A percentile compares a stretch with the other conserved stretches of the same genome.
Evolutionary conservation across 2,329 filamentous ascomycete species (phyloP).

Genomic region (Colletotrichum chrysophilum): DNA sequence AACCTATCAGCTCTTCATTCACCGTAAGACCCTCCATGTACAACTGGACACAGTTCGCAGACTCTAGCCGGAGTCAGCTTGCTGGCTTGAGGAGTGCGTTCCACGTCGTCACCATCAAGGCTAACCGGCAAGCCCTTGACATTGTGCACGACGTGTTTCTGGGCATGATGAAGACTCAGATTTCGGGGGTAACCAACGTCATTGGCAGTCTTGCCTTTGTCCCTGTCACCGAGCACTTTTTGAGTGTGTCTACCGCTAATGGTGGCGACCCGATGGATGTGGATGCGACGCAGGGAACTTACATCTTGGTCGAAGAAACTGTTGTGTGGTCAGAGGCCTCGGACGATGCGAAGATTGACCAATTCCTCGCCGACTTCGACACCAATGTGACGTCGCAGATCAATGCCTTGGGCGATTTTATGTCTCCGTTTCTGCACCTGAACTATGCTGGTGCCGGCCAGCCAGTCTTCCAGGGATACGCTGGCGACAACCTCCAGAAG

Average conservation of each 20-base stretch:
- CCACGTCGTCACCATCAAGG: neutral
- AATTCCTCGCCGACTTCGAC: neutral
- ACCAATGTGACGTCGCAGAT: neutral
- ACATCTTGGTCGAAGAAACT: neutral
- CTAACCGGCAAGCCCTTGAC: neutral
- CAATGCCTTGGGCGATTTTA: neutral
- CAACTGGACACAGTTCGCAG: neutral
- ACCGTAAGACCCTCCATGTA: neutral
- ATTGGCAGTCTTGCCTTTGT: neutral
- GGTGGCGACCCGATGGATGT: neutral
- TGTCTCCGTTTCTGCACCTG: neutral
- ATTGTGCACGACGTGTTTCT: neutral
- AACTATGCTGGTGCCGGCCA: neutral
- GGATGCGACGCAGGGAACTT: neutral
- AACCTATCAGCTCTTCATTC: neutral
- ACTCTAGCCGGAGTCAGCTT: neutral
- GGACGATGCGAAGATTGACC: neutral
- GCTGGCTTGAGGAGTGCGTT: neutral
- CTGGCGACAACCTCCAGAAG: neutral
- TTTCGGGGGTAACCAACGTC: neutral
- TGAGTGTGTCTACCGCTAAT: neutral
- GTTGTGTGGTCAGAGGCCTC: neutral
- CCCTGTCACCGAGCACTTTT: neutral
- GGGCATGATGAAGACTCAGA: neutral
- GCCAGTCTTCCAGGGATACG: neutral